These are phyloP conservation scores for Aureobasidium sp. DNA, from an alignment of 2,329 filamentous ascomycete genomes.

Conservation along the genomic window DNA sequence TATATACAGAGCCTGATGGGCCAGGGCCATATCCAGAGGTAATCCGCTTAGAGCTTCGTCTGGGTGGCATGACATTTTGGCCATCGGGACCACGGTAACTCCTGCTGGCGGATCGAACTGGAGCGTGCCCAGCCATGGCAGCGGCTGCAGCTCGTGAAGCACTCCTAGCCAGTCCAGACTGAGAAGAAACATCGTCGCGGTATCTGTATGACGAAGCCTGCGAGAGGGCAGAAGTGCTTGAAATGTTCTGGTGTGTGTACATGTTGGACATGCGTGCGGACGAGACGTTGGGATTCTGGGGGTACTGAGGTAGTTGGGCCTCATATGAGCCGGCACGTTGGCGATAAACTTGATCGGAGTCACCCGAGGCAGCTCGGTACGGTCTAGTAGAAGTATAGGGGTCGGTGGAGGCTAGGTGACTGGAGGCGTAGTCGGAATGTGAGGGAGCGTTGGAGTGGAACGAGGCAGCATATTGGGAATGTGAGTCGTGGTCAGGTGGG, in stretches of 20 bases:
- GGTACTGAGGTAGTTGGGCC: conserved; percentile 16
- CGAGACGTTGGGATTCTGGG: conserved; percentile 17
- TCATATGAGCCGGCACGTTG: conserved; percentile 10
- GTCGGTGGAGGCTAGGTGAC: conserved; percentile 2
- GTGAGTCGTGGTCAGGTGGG: not conserved
- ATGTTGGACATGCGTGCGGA: conserved; percentile 25
- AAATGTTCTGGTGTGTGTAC: conserved; percentile 43
- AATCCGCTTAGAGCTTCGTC: conserved; percentile 68
- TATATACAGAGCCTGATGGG: conserved; percentile 41
- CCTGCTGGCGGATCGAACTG: conserved; percentile 62
- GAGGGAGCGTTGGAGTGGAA: conserved; percentile 6
- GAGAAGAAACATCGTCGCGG: conserved; percentile 35
- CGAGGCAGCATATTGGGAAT: conserved; percentile 9
- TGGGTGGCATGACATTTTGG: conserved; percentile 59
- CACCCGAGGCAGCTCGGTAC: conserved; percentile 10
- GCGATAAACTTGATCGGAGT: conserved; percentile 3
- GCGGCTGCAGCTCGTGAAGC: conserved; percentile 58
- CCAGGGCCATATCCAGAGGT: conserved; percentile 32
- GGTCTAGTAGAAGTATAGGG: not conserved
- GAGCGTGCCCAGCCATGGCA: conserved; percentile 54
- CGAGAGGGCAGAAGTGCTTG: conserved; percentile 37
- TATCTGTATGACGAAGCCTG: conserved; percentile 40
- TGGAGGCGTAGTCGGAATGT: not conserved
- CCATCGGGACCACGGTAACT: conserved; percentile 59
- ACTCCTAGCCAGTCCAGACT: conserved; percentile 49